Conservation (phyloP, 805 yeast genomes). For the Limtongia smithiae region DNA sequence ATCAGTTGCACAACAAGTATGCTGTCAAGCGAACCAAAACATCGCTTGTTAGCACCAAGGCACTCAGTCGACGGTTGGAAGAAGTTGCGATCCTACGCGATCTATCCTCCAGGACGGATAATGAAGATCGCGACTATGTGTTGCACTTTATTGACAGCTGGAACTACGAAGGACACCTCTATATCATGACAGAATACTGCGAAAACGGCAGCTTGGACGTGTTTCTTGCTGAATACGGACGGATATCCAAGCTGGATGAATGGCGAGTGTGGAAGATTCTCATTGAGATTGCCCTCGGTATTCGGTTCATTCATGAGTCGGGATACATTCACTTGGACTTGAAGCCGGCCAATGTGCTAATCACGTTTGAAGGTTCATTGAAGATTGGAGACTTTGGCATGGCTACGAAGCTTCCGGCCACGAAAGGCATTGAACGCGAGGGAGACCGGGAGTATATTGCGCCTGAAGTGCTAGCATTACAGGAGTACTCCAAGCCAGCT, state of each 20-base stretch:
- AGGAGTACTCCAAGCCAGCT: constrained; percentile 83
- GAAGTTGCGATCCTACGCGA: constrained; percentile 64
- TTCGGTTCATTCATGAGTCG: constrained; percentile 71
- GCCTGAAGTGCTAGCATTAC: constrained; percentile 83
- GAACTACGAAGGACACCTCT: constrained; percentile 68
- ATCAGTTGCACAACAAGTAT: constrained; percentile 45
- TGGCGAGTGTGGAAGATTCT: constrained; percentile 97
- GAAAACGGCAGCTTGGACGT: constrained; percentile 88
- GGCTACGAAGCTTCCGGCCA: constrained; percentile 72
- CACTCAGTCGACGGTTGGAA: constrained; percentile 59
- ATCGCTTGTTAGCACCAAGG: constrained; percentile 56
- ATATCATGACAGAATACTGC: constrained; percentile 92
- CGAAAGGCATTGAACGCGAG: constrained; percentile 71
- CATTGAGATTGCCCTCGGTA: constrained; percentile 75
- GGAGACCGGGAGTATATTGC: constrained; percentile 98
- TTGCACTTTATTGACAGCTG: constrained; percentile 79
- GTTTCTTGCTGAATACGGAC: constrained; percentile 73
- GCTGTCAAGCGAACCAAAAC: constrained; percentile 86
- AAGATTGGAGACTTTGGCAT: constrained; percentile 97
- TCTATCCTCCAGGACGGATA: constrained; percentile 36
- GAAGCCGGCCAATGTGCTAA: constrained; percentile 91
- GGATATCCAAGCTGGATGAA: constrained; percentile 78
- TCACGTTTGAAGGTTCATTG: constrained; percentile 89
- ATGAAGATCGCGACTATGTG: constrained; percentile 72
- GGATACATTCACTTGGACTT: constrained; percentile 82